Percentiles rank a stretch among this genome's conserved stretches.
phyloP scores from a whole-genome alignment of 2,329 filamentous ascomycete genomes.

The Colletotrichum ledebouriae region DNA sequence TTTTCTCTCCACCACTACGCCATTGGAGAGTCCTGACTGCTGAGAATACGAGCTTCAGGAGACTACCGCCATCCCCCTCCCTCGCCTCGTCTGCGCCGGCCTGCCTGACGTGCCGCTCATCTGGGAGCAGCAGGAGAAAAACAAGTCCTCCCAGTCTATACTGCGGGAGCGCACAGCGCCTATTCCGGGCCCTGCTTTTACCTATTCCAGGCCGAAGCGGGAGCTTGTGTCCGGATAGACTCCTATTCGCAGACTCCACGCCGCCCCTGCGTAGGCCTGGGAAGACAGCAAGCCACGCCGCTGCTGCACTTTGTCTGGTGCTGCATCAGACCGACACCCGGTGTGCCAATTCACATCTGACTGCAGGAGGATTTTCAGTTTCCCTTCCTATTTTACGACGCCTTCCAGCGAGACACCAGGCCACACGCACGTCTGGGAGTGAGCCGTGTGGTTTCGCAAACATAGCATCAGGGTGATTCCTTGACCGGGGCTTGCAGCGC shows the following conservation, averaged over 20 bases:
- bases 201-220: conserved; percentile 18
- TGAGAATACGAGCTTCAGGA: conserved; percentile 51
- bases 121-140: conserved; percentile 30
- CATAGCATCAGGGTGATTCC: conserved; percentile 26
- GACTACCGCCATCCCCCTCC: conserved; percentile 20
- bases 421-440: conserved; percentile 31
- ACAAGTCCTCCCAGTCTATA: conserved; percentile 23
- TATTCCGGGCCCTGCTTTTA: conserved; percentile 14
- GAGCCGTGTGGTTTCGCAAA: conserved; percentile 42
- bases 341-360: conserved; percentile 29
- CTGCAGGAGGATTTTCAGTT: conserved; percentile 35
- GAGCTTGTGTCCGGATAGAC: conserved; percentile 22
- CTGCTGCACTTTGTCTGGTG: conserved; percentile 30
- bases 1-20: conserved; percentile 48
- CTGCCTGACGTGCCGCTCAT: conserved; percentile 23
- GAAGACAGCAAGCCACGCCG: conserved; percentile 23
- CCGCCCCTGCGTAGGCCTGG: conserved; percentile 44
- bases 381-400: conserved; percentile 37
- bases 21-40: conserved; percentile 50
- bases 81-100: conserved; percentile 18
- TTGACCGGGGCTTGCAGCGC: conserved; percentile 51
- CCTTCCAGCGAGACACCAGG: conserved; percentile 31
- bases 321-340: conserved; percentile 28
- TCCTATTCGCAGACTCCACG: conserved; percentile 28
- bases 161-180: conserved; percentile 32